Evolutionary conservation across 306 rosid species (phyloP).

Genomic region (Inga laurina): DNA sequence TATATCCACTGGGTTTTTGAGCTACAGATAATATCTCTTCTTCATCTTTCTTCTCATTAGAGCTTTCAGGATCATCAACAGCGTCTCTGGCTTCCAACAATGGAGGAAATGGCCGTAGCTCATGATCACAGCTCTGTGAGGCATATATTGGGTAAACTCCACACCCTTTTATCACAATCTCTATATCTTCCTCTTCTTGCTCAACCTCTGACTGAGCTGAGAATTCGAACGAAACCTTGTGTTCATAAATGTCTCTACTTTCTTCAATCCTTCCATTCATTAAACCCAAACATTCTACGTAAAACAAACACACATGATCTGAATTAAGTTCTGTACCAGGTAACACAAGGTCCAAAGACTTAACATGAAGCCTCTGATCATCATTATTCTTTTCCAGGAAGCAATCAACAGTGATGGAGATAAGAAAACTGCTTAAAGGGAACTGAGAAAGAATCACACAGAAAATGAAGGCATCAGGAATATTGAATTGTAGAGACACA

Average conservation of each 20-base stretch:
- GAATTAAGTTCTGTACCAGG: neutral
- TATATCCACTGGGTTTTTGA: neutral
- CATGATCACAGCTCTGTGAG: neutral
- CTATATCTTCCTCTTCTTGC: neutral
- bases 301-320: neutral
- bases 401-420: neutral
- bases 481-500: neutral
- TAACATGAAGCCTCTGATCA: neutral
- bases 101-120: neutral
- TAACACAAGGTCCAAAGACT: neutral
- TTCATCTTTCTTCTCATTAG: neutral
- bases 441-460: neutral
- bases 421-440: neutral
- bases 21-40: neutral
- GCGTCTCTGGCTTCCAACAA: neutral
- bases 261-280: neutral
- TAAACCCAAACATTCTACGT: neutral
- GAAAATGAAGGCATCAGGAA: slow-evolving; percentile 2
- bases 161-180: slow-evolving; percentile 18
- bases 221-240: slow-evolving; percentile 25
- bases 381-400: neutral
- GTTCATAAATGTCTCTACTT: neutral
- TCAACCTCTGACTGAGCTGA: slow-evolving; percentile 11
- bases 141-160: slow-evolving; percentile 31
- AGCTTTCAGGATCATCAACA: neutral